Evolutionary conservation across 176 grass and related monocot species (phyloP), one percentile per base, ranked within the genome.

Genomic region (Zea mays): DNA sequence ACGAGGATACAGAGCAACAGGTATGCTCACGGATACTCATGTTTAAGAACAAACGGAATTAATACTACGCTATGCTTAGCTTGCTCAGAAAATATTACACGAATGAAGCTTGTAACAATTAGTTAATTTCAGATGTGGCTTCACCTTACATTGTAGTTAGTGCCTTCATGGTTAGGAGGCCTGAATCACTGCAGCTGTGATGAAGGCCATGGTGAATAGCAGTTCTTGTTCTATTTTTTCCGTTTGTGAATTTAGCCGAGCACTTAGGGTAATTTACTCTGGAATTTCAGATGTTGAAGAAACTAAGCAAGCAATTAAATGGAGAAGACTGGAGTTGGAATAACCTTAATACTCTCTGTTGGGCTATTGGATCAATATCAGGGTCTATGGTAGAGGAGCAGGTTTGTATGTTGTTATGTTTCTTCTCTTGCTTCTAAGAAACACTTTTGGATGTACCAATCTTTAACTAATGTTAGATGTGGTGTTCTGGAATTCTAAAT

Each of bases 381-480:
- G 90, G 90, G 48, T 89, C 90, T 14, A 93, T 93, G 90, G 81
- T 87, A 81, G 90, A 93, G 85, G 90, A 93, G 71, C 90, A 93
- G 90, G 90, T 93, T 27, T 27, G 27, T 27, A 27, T 27, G 27
- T 27, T 27, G 27, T 27, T 27, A 27, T 27, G 27, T 27, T 27
- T 27, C 27, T 27, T 27, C 27, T 27, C 27, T 27, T 27, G 27
- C 27, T 27, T 27, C 27, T 27, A 27, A 27, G 27, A 27, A 27
- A 27, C 27, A 27, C 27, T 27, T 27, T 27, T 27, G 27, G 27
- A 27, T 27, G 27, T 27, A 27, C 27, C 27, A 27, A 27, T 27
- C 27, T 27, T 27, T 27, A 27, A 27, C 27, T 27, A 27, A 27
- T 27, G 27, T 27, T 27, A 27, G 27, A 27, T 27, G 27, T 27